phyloP scores from a whole-genome alignment of 371 early-diverging fungal genomes.

The Syncephalastrum contaminatum region DNA sequence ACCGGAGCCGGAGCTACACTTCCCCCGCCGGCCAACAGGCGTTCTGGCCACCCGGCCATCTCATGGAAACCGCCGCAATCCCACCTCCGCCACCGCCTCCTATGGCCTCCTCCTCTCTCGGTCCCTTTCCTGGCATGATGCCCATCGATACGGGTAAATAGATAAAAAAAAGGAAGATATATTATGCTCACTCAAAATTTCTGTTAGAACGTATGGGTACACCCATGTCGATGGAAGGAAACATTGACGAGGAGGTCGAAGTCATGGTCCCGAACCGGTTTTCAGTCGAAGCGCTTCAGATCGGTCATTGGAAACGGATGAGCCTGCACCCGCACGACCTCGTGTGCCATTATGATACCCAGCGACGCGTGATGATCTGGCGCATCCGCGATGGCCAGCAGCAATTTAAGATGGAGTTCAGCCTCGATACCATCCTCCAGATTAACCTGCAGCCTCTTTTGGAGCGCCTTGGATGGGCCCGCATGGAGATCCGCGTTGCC shows the following conservation, averaged over 20 bases:
- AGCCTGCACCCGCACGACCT: conserved; percentile 53
- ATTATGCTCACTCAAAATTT: neutral
- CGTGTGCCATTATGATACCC: conserved; percentile 56
- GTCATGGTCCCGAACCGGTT: conserved; percentile 12
- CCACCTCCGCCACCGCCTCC: neutral
- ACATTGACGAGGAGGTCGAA: conserved; percentile 9
- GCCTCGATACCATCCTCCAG: conserved; percentile 49
- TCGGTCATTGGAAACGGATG: conserved; percentile 81
- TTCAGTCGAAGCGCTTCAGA: conserved; percentile 62
- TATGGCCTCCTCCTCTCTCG: neutral
- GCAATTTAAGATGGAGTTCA: conserved; percentile 73
- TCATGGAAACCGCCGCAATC: neutral
- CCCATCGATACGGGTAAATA: neutral
- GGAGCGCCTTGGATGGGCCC: conserved; percentile 35
- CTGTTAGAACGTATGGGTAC: conserved; percentile 19
- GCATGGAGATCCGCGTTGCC: conserved; percentile 26
- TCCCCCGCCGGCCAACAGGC: conserved; percentile 15
- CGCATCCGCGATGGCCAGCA: conserved; percentile 64
- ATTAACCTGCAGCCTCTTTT: conserved; percentile 46
- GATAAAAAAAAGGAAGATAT: conserved; percentile 1
- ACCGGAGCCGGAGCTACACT: conserved; percentile 21
- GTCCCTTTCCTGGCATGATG: neutral
- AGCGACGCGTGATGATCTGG: conserved; percentile 60
- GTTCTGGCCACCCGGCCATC: conserved; percentile 5
- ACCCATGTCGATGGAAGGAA: conserved; percentile 25